A percentile compares a stretch with the other conserved stretches of the same genome.
Conservation (phyloP, 257 asterid species). For the Verbena officinalis region DNA sequence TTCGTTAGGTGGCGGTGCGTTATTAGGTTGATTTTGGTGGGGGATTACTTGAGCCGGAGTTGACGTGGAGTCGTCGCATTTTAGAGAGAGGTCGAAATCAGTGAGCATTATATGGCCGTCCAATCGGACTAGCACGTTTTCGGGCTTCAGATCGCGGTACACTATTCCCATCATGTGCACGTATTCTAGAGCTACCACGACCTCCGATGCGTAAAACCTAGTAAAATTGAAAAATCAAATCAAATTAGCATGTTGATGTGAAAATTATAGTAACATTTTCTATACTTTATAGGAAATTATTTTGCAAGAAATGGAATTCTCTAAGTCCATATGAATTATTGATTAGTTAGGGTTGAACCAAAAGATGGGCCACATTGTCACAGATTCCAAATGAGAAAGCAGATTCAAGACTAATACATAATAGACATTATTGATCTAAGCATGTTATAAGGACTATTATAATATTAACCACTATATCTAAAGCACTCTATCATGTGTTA, state of each 20-base stretch:
- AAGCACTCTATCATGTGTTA: slow-evolving; percentile 32
- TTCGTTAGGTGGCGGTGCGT: slow-evolving; percentile 33
- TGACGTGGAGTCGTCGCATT: slow-evolving; percentile 64
- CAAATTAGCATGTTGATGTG: too few species aligned
- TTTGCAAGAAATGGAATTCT: not conserved
- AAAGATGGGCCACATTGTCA: slow-evolving; percentile 24
- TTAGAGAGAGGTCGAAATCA: slow-evolving; percentile 75
- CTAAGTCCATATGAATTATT: slow-evolving; percentile 12
- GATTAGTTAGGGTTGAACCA: slow-evolving; percentile 24
- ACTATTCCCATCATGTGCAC: slow-evolving; percentile 87
- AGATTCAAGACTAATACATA: slow-evolving; percentile 16
- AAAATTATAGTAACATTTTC: too few species aligned
- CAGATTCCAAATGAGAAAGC: slow-evolving; percentile 7
- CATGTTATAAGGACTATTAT: slow-evolving; percentile 25
- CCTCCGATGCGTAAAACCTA: slow-evolving; percentile 83
- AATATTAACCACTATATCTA: slow-evolving; percentile 15
- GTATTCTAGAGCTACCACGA: slow-evolving; percentile 77
- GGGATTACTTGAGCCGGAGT: slow-evolving; percentile 75
- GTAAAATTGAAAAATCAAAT: not conserved
- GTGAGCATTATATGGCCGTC: slow-evolving; percentile 92
- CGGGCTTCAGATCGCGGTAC: slow-evolving; percentile 85
- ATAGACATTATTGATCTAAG: slow-evolving; percentile 30
- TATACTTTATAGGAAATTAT: too few species aligned
- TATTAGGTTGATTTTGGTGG: slow-evolving; percentile 34
- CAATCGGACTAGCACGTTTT: slow-evolving; percentile 69